Percentiles rank a stretch among this genome's conserved stretches.
phyloP scores from a whole-genome alignment of 257 asterid genomes.

The Nicotiana undulata region DNA sequence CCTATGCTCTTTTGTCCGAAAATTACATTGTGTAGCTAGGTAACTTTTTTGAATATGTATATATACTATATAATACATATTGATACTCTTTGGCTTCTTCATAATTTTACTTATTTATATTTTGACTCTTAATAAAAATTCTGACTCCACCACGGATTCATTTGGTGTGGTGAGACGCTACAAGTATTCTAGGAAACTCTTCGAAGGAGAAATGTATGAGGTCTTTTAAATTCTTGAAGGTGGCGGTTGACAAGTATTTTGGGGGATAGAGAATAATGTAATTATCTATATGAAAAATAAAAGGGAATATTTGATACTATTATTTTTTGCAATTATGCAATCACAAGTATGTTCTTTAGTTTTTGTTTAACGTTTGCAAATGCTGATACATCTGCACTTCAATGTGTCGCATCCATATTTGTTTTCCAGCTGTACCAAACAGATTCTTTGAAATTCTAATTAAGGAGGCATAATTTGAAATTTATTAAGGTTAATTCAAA shows the following conservation, averaged over 20 bases:
- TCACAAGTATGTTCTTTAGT: neutral
- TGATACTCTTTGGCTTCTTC: too few relatives aligned
- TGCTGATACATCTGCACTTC: neutral
- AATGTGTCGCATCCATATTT: neutral
- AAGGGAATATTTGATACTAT: neutral
- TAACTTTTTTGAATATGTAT: too few relatives aligned
- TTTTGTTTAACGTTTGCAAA: neutral
- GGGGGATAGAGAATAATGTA: neutral
- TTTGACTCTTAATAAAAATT: too few relatives aligned
- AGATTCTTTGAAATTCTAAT: neutral
- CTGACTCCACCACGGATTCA: too few relatives aligned
- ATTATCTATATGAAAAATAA: neutral
- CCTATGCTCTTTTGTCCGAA: too few relatives aligned
- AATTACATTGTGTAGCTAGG: too few relatives aligned
- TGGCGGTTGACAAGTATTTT: neutral
- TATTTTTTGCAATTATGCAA: neutral
- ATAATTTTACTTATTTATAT: too few relatives aligned
- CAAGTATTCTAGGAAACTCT: too few relatives aligned
- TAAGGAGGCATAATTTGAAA: neutral
- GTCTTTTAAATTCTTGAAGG: neutral
- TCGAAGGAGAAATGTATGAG: neutral
- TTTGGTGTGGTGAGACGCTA: too few relatives aligned
- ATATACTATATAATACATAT: too few relatives aligned
- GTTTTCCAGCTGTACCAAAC: neutral
- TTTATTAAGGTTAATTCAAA: neutral